Evolutionary conservation across 192 early-diverging fungal species (phyloP), one percentile per base, ranked within the genome.

Genomic region (Backusella tarrabulga): DNA sequence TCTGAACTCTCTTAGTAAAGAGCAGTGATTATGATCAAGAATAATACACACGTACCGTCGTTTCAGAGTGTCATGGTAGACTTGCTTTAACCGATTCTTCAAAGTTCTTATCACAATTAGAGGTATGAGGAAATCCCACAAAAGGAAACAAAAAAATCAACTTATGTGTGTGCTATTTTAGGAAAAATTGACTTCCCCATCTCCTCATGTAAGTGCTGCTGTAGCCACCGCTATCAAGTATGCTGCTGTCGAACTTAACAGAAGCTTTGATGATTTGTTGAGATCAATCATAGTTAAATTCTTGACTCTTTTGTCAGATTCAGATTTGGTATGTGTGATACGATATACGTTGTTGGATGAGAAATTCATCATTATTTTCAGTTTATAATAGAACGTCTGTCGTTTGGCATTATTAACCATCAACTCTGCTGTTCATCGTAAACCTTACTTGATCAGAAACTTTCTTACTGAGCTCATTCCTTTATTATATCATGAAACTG

Each of bases 11-110:
- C 11, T 80, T 96, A 34, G 92, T 96, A 70, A 84, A 87, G 23
- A 92, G 88, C 68, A 89, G 92, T 60, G 92, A 93, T 79, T 84
- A 79, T 38, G 81, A 85, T 19, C 77, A 78, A 17, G 94, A 95
- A 80, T 93, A 96, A 77, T 90, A 91, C 17, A 96, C 93, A 0
- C 83, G 93, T 14, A 93, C 90, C 42, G 91, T 95, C 21, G 93
- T 96, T 68, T 94, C 93, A 14, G 95, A 96, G 75, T 95, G 95
- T 77, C 86, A 96, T 21, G 95, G 95, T 15, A 95, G 95, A 79
- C 84, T 97, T 6, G 88, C 89, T 2, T 81, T 96, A 68, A 90
- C 86, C 19, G 87, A 93, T 40, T 89, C 93, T 11, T 76, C 81
- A 70, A 89, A 88, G 72, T 96, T 91, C 83, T 81, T 97, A 40